Percentiles rank a stretch among this genome's conserved stretches.
Evolutionary conservation across 208 protist genomes (phyloP).

Genomic region (Cochliopodium minus): DNA sequence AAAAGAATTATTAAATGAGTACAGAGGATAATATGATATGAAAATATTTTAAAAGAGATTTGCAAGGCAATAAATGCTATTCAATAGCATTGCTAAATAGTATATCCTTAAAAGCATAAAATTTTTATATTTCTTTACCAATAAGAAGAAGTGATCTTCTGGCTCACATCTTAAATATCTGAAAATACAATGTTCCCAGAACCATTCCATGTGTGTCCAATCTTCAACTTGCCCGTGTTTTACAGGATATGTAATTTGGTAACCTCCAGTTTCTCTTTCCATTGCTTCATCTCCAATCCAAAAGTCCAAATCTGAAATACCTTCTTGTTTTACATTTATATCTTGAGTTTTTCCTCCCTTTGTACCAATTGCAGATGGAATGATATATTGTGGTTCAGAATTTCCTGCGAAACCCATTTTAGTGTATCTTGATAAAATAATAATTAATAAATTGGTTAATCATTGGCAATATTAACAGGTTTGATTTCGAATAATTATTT

Average conservation of each 20-base stretch:
- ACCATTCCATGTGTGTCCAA: slow-evolving; percentile 91
- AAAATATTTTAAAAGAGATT: too few species aligned
- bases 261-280: slow-evolving; percentile 20
- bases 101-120: background rate
- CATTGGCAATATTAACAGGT: too few species aligned
- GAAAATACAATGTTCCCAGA: slow-evolving; percentile 88
- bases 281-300: slow-evolving; percentile 80
- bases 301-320: slow-evolving; percentile 74
- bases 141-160: slow-evolving; percentile 80
- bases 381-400: slow-evolving; percentile 68
- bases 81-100: too few species aligned
- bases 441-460: too few species aligned
- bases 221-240: slow-evolving; percentile 70
- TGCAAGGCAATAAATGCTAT: too few species aligned
- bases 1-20: too few species aligned
- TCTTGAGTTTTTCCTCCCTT: slow-evolving; percentile 18
- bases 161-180: slow-evolving; percentile 88
- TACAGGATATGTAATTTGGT: slow-evolving; percentile 57
- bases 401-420: slow-evolving; percentile 96
- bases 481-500: too few species aligned
- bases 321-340: slow-evolving; percentile 22
- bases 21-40: too few species aligned
- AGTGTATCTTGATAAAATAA: slow-evolving; percentile 52
- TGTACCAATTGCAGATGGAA: slow-evolving; percentile 71
- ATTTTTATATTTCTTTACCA: slow-evolving; percentile 46